Conservation (phyloP, 352 stramenopile genomes). For the Phytophthora citrophthora region DNA sequence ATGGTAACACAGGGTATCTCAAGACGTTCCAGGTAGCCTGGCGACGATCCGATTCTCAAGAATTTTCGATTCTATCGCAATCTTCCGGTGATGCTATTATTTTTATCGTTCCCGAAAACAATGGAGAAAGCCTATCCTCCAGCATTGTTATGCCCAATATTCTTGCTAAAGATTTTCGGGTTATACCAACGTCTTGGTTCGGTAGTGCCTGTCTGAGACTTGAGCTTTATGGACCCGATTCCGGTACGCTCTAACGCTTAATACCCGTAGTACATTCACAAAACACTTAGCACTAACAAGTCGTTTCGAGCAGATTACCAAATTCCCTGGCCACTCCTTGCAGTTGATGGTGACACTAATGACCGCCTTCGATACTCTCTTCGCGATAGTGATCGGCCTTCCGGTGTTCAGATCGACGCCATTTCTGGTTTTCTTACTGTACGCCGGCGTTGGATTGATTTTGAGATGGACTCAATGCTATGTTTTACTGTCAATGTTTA, state of each 20-base stretch:
- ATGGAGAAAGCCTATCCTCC: background rate
- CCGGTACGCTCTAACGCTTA: constrained; percentile 29
- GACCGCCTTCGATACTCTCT: constrained; percentile 27
- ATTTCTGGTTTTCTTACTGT: constrained; percentile 28
- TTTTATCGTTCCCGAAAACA: constrained; percentile 5
- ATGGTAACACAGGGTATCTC: constrained; percentile 20
- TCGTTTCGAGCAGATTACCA: constrained; percentile 21
- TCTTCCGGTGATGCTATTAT: background rate
- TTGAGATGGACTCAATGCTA: constrained; percentile 24
- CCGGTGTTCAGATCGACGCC: constrained; percentile 34
- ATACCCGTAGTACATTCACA: no score
- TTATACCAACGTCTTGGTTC: constrained; percentile 49
- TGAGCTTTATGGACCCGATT: constrained; percentile 52
- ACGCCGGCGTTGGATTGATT: constrained; percentile 39
- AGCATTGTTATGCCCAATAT: constrained; percentile 38
- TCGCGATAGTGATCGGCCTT: constrained; percentile 23
- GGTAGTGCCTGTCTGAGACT: constrained; percentile 46
- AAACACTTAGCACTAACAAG: background rate
- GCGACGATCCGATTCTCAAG: constrained; percentile 4
- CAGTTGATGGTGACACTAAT: constrained; percentile 18
- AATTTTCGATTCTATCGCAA: constrained; percentile 9
- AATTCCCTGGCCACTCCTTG: constrained; percentile 6
- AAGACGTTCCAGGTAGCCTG: constrained; percentile 21
- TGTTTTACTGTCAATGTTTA: constrained; percentile 30
- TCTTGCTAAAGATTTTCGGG: constrained; percentile 40